Percentiles rank a stretch among this genome's conserved stretches.
Evolutionary conservation across 2,329 filamentous ascomycete species (phyloP).

Genomic region (Sporothrix protearum): DNA sequence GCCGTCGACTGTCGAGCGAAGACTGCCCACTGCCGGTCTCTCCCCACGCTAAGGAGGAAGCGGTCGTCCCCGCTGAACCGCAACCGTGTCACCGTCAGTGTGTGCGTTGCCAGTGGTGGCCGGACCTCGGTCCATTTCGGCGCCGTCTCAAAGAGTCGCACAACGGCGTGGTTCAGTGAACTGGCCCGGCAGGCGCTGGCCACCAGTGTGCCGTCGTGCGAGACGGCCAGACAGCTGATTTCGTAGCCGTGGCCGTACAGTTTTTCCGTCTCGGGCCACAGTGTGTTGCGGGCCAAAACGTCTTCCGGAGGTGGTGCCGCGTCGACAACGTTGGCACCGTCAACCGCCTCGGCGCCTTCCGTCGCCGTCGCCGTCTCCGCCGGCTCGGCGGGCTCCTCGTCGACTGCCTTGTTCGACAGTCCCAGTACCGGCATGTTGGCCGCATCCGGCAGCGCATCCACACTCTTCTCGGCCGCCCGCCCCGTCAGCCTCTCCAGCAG

Average conservation of each 20-base stretch:
- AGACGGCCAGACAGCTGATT: slow-evolving; percentile 80
- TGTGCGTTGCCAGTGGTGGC: slow-evolving; percentile 78
- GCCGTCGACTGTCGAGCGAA: slow-evolving; percentile 54
- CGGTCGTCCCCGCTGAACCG: slow-evolving; percentile 71
- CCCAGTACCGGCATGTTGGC: slow-evolving; percentile 94
- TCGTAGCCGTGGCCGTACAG: slow-evolving; percentile 98
- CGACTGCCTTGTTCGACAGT: slow-evolving; percentile 90
- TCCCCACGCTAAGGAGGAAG: slow-evolving; percentile 74
- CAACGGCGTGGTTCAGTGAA: slow-evolving; percentile 89
- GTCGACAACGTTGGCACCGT: neutral
- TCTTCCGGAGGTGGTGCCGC: slow-evolving; percentile 57
- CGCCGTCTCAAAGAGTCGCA: slow-evolving; percentile 82
- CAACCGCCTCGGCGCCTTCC: slow-evolving; percentile 40
- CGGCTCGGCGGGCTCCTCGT: slow-evolving; percentile 36
- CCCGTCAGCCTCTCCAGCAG: slow-evolving; percentile 67
- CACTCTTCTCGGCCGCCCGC: slow-evolving; percentile 38
- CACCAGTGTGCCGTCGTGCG: slow-evolving; percentile 68
- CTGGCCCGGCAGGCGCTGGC: slow-evolving; percentile 92
- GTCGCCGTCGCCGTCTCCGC: slow-evolving; percentile 19
- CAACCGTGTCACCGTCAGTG: slow-evolving; percentile 78
- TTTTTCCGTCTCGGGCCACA: slow-evolving; percentile 96
- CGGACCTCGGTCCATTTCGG: slow-evolving; percentile 81
- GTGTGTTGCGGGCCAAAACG: slow-evolving; percentile 78
- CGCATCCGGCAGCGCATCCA: slow-evolving; percentile 67
- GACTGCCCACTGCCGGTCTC: slow-evolving; percentile 87